Base-by-base conservation (phyloP, 1,284 basidiomycete species). In the Puccinia horiana region DNA sequence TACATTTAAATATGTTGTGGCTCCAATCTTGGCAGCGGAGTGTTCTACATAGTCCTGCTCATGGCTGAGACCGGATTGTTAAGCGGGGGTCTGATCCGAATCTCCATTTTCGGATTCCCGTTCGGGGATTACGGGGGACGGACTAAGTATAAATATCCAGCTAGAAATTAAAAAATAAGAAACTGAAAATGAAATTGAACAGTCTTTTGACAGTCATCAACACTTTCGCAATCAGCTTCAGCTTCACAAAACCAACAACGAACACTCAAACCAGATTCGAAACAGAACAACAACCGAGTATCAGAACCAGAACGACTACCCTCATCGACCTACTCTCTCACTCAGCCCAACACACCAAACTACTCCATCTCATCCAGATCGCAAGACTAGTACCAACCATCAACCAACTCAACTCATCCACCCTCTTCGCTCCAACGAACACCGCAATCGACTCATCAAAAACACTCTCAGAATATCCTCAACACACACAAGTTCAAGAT, bases 391-490 rank as follows among this genome's bases (percentile, higher is more conserved):
- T 99, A 70, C 97, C 97, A 0, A 94, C 94, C 12, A 89, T 99
- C 84, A 97, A 96, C 86, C 90, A 89, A 83, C 91, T 99, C 82
- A 91, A 93, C 77, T 91, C 90, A 54, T 90, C 91, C 85, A 97
- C 96, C 20, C 87, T 99, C 75, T 97, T 98, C 85, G 97, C 97
- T 0, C 97, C 97, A 0, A 98, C 94, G 23, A 95, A 99, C 87
- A 91, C 93, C 83, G 96, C 96, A 18, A 92, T 96, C 86, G 87
- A 90, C 23, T 23, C 20, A 23, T 40, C 35, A 18, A 14, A n/a
- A 47, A 23, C 61, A 12, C 52, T 40, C 18, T 76, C 56, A 6
- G 82, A 42, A 78, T 16, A 26, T 23, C 20, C 37, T 82, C 16
- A 32, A 37, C 61, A 72, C 44, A 56, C 23, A 12, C 12, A 29